Percentiles rank a stretch among this genome's conserved stretches.
phyloP scores from a whole-genome alignment of 352 stramenopile species.

The Phytophthora niederhauseri region DNA sequence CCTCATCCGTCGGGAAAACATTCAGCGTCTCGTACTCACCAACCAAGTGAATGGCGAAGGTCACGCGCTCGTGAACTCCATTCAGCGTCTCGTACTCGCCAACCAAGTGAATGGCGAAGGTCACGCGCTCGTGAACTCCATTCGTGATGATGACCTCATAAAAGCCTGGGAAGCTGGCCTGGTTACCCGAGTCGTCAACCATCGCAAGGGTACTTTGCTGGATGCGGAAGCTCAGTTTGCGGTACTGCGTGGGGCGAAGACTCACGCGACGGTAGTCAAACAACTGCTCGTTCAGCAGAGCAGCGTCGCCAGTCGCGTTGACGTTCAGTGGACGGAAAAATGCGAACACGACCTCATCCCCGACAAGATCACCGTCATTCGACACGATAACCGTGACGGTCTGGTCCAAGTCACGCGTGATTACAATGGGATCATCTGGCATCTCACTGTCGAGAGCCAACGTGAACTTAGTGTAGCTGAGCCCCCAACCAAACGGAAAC shows the following conservation, averaged over 20 bases:
- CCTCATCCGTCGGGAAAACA: constrained; percentile 37
- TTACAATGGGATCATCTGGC: constrained; percentile 25
- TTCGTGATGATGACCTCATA: constrained; percentile 84
- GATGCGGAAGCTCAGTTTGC: constrained; percentile 51
- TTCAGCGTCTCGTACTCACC: constrained; percentile 51
- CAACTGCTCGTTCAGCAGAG: constrained; percentile 77
- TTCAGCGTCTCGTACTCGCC: constrained; percentile 61
- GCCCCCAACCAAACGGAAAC: constrained; percentile 87
- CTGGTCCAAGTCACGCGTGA: constrained; percentile 43
- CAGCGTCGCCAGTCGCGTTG: constrained; percentile 59
- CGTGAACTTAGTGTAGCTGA: constrained; percentile 91
- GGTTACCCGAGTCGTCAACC: constrained; percentile 60
- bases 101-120: constrained; percentile 64
- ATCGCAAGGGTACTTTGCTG: constrained; percentile 56
- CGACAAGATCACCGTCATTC: constrained; percentile 58
- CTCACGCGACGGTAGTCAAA: constrained; percentile 73
- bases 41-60: constrained; percentile 64
- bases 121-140: constrained; percentile 66
- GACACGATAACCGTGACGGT: constrained; percentile 59
- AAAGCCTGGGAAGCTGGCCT: constrained; percentile 62
- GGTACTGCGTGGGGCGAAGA: constrained; percentile 42
- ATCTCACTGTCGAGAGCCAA: constrained; percentile 31
- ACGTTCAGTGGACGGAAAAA: constrained; percentile 75
- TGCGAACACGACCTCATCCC: constrained; percentile 80
- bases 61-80: constrained; percentile 66